Percentiles rank a stretch among this genome's conserved stretches.
Conservation (phyloP, 2,329 filamentous ascomycete species). For the Colletotrichum spaethianum region DNA sequence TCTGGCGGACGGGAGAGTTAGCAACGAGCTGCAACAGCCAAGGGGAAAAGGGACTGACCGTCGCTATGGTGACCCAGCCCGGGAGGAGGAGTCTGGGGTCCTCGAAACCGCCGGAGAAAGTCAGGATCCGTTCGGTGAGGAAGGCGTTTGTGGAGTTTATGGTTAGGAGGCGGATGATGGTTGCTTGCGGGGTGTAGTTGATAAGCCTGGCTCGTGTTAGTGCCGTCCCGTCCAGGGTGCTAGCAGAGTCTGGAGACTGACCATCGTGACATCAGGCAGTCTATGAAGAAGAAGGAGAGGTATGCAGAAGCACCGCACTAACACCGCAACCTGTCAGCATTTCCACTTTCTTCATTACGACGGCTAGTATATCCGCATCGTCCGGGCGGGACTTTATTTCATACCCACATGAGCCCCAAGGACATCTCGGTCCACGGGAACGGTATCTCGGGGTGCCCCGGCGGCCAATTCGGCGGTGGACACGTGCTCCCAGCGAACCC, state of each 20-base stretch:
- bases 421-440: conserved; percentile 75
- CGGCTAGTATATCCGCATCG: not conserved
- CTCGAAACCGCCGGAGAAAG: conserved; percentile 77
- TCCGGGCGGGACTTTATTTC: conserved; percentile 43
- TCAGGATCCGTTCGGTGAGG: conserved; percentile 79
- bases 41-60: conserved; percentile 61
- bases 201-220: conserved; percentile 72
- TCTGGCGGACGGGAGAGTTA: conserved; percentile 59
- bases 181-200: conserved; percentile 86
- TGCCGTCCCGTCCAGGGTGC: not conserved
- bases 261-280: conserved; percentile 89
- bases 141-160: conserved; percentile 83
- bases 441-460: conserved; percentile 41
- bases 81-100: conserved; percentile 80
- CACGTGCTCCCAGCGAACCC: conserved; percentile 60
- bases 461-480: conserved; percentile 34
- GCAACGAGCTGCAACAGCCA: not conserved
- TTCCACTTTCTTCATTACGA: not conserved
- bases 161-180: conserved; percentile 83
- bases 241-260: conserved; percentile 49
- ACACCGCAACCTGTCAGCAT: conserved; percentile 38
- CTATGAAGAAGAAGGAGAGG: conserved; percentile 86
- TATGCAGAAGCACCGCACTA: conserved; percentile 84
- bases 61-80: conserved; percentile 84
- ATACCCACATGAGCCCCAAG: conserved; percentile 81